Percentiles rank a stretch among this genome's conserved stretches.
Conservation (phyloP, 345 rosid species). For the Schrenkiella parvula region DNA sequence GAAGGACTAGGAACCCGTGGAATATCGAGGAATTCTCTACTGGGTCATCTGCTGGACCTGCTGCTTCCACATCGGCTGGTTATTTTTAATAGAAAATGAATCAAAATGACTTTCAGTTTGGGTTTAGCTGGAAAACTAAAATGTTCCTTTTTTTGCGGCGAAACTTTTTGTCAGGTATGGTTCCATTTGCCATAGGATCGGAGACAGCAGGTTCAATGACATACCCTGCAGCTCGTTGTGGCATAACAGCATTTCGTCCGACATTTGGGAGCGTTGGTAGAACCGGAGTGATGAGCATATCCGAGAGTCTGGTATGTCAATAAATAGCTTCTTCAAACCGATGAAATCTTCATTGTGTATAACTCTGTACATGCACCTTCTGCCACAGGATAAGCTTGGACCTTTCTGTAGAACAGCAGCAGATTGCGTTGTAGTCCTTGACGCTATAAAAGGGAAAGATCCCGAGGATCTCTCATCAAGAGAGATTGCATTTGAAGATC, state of each 20-base stretch:
- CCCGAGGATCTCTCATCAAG: slow-evolving; percentile 74
- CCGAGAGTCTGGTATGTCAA: slow-evolving; percentile 68
- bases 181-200: slow-evolving; percentile 93
- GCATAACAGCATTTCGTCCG: slow-evolving; percentile 79
- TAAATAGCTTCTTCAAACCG: neutral
- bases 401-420: slow-evolving; percentile 54
- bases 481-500: slow-evolving; percentile 59
- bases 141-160: neutral
- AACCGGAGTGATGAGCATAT: slow-evolving; percentile 85
- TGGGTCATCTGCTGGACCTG: slow-evolving; percentile 92
- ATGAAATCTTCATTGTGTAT: neutral
- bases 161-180: slow-evolving; percentile 46
- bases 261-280: slow-evolving; percentile 81
- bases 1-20: slow-evolving; percentile 91
- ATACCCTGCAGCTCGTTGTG: slow-evolving; percentile 77
- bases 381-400: slow-evolving; percentile 74
- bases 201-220: slow-evolving; percentile 91
- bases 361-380: neutral
- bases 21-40: slow-evolving; percentile 87
- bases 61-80: slow-evolving; percentile 90
- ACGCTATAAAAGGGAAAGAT: slow-evolving; percentile 70
- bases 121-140: neutral
- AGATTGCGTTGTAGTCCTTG: slow-evolving; percentile 65
- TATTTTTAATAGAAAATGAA: neutral
- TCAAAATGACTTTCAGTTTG: neutral